These are phyloP conservation scores for Ambrosiella cleistominuta DNA, from an alignment of 2,329 filamentous ascomycete genomes.

Conservation along the genomic window DNA sequence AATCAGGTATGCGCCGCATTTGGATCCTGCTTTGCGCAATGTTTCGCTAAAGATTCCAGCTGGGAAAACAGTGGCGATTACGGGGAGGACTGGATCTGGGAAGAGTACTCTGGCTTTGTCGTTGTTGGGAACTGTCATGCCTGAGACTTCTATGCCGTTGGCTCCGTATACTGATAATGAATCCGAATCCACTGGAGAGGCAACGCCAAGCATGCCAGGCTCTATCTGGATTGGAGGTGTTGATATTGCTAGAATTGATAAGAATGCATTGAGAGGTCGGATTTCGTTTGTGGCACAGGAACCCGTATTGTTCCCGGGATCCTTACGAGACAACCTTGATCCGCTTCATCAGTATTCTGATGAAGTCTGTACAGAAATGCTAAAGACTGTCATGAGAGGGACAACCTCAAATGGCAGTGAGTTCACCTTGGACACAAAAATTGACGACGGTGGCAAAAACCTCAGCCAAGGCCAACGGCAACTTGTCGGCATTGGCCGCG, in stretches of 20 bases:
- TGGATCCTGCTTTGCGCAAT: constrained; percentile 53
- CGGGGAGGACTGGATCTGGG: constrained; percentile 71
- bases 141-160: constrained; percentile 16
- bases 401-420: constrained; percentile 10
- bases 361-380: constrained; percentile 29
- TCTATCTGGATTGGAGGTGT: constrained; percentile 36
- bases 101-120: constrained; percentile 60
- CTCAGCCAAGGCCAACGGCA: constrained; percentile 46
- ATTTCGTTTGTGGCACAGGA: constrained; percentile 49
- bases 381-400: constrained; percentile 33
- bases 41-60: constrained; percentile 57
- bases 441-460: constrained; percentile 44
- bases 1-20: constrained; percentile 59
- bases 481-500: constrained; percentile 41
- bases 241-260: constrained; percentile 35
- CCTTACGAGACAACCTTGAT: constrained; percentile 48
- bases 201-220: constrained; percentile 20
- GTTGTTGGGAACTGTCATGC: constrained; percentile 37
- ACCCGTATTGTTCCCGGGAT: constrained; percentile 42
- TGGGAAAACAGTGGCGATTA: constrained; percentile 44
- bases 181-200: neutral
- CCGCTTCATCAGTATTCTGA: constrained; percentile 42
- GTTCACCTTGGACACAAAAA: constrained; percentile 31
- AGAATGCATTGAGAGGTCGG: constrained; percentile 36
- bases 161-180: constrained; percentile 3